Conservation (phyloP, 306 rosid species). For the Cajanus cajan region DNA sequence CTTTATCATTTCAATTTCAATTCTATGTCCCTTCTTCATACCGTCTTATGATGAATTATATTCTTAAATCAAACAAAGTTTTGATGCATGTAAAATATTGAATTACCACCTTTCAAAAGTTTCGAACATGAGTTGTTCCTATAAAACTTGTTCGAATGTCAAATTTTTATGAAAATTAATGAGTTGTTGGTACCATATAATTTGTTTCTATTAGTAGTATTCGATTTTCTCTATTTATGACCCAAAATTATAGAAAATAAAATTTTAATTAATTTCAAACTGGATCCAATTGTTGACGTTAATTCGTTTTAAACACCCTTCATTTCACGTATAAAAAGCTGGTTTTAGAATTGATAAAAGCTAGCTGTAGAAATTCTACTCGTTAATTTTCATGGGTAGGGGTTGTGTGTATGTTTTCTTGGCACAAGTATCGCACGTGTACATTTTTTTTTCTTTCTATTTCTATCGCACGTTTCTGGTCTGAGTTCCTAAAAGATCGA, state of each 20-base stretch:
- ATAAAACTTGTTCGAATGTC: too few species aligned
- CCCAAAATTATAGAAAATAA: neutral
- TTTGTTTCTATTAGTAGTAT: too few species aligned
- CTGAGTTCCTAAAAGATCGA: neutral
- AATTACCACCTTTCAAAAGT: too few species aligned
- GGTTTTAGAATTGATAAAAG: neutral
- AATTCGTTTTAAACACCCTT: neutral
- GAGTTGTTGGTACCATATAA: too few species aligned
- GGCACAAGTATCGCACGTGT: neutral
- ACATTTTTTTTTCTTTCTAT: neutral
- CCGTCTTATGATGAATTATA: too few species aligned
- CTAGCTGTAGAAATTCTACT: neutral
- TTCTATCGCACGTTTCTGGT: neutral
- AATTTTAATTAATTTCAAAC: neutral
- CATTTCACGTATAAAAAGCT: neutral
- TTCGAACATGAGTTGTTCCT: too few species aligned
- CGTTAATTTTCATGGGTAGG: neutral
- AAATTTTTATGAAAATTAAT: too few species aligned
- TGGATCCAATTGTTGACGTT: neutral
- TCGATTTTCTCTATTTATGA: too few species aligned
- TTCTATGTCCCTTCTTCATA: too few species aligned
- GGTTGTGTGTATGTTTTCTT: neutral
- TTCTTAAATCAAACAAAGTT: too few species aligned
- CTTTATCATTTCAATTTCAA: too few species aligned
- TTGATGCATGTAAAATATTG: neutral